phyloP scores from a whole-genome alignment of 371 early-diverging fungal genomes.

The Apophysomyces variabilis region DNA sequence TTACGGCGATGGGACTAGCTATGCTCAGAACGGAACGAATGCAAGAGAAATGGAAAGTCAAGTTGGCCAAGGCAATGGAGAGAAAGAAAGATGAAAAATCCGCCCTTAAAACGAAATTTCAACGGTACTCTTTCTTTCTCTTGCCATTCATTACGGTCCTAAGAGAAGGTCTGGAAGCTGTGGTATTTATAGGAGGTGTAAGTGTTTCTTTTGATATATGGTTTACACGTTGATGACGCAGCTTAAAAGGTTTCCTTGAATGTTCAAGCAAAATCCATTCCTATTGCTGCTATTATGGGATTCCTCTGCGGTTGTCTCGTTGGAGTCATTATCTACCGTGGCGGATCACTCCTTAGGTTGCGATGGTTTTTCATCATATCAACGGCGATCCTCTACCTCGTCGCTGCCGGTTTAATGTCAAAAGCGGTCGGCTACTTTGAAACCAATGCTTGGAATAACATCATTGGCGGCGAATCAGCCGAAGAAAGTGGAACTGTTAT shows the following conservation, averaged over 20 bases:
- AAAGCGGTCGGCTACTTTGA: conserved; percentile 65
- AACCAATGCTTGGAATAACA: conserved; percentile 55
- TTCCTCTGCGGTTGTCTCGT: conserved; percentile 65
- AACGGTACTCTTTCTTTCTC: conserved; percentile 69
- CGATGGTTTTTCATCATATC: conserved; percentile 80
- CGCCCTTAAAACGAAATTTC: conserved; percentile 29
- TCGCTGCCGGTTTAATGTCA: conserved; percentile 80
- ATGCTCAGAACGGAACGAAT: conserved; percentile 71
- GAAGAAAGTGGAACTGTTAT: conserved; percentile 50
- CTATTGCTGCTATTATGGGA: conserved; percentile 75
- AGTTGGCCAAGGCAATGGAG: conserved; percentile 61
- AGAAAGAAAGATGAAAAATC: conserved; percentile 19
- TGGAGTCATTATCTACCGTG: conserved; percentile 73
- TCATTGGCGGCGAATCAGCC: conserved; percentile 56
- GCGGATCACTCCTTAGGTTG: conserved; percentile 66
- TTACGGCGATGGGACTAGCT: conserved; percentile 74
- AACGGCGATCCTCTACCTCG: conserved; percentile 71
- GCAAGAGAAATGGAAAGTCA: conserved; percentile 72
- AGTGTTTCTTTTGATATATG: conserved; percentile 51
- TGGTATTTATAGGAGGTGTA: conserved; percentile 86
- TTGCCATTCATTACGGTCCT: conserved; percentile 82
- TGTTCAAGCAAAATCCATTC: conserved; percentile 70
- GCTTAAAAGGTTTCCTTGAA: conserved; percentile 68
- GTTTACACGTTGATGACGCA: conserved; percentile 54
- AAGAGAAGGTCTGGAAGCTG: conserved; percentile 82